These are phyloP conservation scores for Periglandula ipomoeae DNA, from an alignment of 2,329 filamentous ascomycete genomes.

Conservation along the genomic window DNA sequence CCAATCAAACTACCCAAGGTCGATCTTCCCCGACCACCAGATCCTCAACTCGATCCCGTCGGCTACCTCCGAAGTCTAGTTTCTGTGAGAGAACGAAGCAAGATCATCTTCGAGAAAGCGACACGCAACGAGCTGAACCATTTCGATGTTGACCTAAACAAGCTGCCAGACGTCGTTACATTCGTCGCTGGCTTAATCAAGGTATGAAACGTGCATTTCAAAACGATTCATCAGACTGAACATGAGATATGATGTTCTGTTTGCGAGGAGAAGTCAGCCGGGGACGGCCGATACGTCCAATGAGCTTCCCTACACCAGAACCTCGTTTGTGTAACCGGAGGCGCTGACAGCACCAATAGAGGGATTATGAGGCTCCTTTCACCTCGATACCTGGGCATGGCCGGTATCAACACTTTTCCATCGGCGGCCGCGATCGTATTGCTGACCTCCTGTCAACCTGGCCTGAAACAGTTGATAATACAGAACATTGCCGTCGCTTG, in stretches of 20 bases:
- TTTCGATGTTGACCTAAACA: slow-evolving; percentile 80
- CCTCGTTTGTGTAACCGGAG: neutral
- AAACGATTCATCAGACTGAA: neutral
- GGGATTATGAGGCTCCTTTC: slow-evolving; percentile 48
- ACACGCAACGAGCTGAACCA: slow-evolving; percentile 69
- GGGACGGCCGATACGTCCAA: neutral
- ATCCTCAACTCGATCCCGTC: slow-evolving; percentile 79
- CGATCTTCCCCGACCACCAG: slow-evolving; percentile 73
- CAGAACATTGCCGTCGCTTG: slow-evolving; percentile 65
- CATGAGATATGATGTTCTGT: neutral
- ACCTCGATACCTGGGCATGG: slow-evolving; percentile 73
- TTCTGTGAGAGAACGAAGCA: slow-evolving; percentile 73
- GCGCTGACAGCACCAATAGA: slow-evolving; percentile 20
- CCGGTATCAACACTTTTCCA: slow-evolving; percentile 74
- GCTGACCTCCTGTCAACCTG: slow-evolving; percentile 62
- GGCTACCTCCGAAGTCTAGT: slow-evolving; percentile 86
- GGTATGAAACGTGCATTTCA: slow-evolving; percentile 39
- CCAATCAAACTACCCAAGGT: slow-evolving; percentile 58
- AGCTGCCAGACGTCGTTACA: slow-evolving; percentile 72
- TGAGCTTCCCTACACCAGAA: neutral
- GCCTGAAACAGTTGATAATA: slow-evolving; percentile 58
- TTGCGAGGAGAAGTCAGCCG: neutral
- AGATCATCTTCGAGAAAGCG: slow-evolving; percentile 67
- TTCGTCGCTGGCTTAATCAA: slow-evolving; percentile 95
- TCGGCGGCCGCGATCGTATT: slow-evolving; percentile 67